Conservation (phyloP, 257 asterid species). For the Eucommia ulmoides region DNA sequence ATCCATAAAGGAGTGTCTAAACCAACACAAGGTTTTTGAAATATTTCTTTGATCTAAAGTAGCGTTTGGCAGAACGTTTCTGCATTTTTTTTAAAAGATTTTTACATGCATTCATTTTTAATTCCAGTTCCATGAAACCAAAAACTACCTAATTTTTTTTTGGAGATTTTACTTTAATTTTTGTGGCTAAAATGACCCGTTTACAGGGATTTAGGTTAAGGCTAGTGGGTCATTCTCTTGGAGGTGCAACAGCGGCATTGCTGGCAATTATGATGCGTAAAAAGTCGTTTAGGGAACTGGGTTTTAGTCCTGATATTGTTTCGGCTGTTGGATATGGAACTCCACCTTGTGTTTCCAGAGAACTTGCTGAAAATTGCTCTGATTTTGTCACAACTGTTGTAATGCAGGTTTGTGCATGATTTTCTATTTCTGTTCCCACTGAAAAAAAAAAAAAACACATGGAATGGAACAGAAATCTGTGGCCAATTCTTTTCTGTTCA, state of each 20-base stretch:
- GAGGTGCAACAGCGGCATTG: constrained; percentile 85
- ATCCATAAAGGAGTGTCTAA: constrained; percentile 58
- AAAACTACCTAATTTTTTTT: too few relatives aligned
- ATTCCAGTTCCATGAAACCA: too few relatives aligned
- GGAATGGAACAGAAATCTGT: too few relatives aligned
- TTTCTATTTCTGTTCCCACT: too few relatives aligned
- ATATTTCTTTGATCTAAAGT: too few relatives aligned
- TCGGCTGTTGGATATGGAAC: constrained; percentile 76
- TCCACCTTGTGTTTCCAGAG: constrained; percentile 91
- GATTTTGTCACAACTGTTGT: constrained; percentile 73
- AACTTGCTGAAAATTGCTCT: constrained; percentile 80
- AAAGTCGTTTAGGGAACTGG: constrained; percentile 60
- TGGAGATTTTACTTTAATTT: too few relatives aligned
- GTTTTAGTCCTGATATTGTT: constrained; percentile 74
- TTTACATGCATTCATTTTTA: too few relatives aligned
- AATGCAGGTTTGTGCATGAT: constrained; percentile 55
- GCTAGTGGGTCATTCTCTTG: constrained; percentile 98
- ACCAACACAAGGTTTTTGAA: constrained; percentile 81
- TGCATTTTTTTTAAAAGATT: too few relatives aligned
- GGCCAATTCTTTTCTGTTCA: too few relatives aligned
- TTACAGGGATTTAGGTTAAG: constrained; percentile 97
- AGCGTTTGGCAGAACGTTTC: too few relatives aligned
- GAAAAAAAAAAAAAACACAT: too few relatives aligned
- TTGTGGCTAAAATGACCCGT: constrained; percentile 34
- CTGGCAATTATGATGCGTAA: constrained; percentile 84